These are phyloP conservation scores for Panaeolus papilionaceus DNA, from an alignment of 768 basidiomycete genomes.

Conservation along the genomic window DNA sequence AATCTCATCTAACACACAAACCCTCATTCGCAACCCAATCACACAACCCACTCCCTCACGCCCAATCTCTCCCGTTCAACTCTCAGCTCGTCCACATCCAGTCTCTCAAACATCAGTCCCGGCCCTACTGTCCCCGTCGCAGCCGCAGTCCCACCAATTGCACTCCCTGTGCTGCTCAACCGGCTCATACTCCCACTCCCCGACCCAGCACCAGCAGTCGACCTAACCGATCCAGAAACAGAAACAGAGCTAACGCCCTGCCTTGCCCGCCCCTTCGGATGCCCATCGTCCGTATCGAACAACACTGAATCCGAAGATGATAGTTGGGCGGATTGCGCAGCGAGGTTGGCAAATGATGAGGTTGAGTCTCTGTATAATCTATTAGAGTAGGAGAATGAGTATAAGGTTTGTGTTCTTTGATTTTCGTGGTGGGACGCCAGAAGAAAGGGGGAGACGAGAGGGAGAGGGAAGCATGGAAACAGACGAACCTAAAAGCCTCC, in stretches of 20 bases:
- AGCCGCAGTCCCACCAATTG: background rate
- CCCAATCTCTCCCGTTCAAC: constrained; percentile 22
- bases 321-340: constrained; percentile 78
- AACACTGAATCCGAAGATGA: constrained; percentile 82
- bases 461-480: constrained; percentile 27
- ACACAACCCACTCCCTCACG: constrained; percentile 27
- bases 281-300: constrained; percentile 64
- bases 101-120: constrained; percentile 16
- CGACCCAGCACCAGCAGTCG: too few species aligned
- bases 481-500: constrained; percentile 77
- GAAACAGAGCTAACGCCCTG: too few species aligned
- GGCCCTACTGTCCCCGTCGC: background rate
- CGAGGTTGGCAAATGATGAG: constrained; percentile 78
- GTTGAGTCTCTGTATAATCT: constrained; percentile 62
- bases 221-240: too few species aligned
- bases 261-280: background rate
- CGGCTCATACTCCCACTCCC: constrained; percentile 29
- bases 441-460: background rate
- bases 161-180: background rate
- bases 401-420: too few species aligned
- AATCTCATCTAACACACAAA: too few species aligned
- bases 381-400: too few species aligned
- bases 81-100: constrained; percentile 15
- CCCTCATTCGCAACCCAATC: too few species aligned
- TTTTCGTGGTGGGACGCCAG: constrained; percentile 18